phyloP scores from a whole-genome alignment of 1,139 yeast species.

The Magnusiomyces ingens region DNA sequence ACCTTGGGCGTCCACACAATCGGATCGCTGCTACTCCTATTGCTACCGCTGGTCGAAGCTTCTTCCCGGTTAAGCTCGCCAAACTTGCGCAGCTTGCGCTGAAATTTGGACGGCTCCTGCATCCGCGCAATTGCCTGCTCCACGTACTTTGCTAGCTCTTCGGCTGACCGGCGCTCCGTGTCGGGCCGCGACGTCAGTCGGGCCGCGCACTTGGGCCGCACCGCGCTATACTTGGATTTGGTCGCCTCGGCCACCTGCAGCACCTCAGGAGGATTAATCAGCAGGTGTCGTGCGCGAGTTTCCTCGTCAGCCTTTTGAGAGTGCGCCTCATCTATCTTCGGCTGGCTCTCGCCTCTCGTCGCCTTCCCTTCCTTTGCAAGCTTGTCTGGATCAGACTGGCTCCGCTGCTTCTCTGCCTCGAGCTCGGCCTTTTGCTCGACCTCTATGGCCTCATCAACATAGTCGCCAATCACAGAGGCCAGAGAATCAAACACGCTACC shows the following conservation, averaged over 20 bases:
- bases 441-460: neutral
- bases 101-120: constrained; percentile 27
- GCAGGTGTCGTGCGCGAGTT: constrained; percentile 3
- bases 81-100: constrained; percentile 24
- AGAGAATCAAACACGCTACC: neutral
- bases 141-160: constrained; percentile 12
- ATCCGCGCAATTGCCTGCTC: constrained; percentile 21
- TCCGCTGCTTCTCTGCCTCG: neutral
- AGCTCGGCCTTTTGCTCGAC: neutral
- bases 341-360: neutral
- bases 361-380: neutral
- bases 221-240: too few species aligned
- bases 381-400: neutral
- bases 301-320: neutral
- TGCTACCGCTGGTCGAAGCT: neutral
- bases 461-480: neutral
- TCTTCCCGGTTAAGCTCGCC: constrained; percentile 20
- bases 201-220: constrained; percentile 1
- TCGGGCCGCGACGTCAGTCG: constrained; percentile 11
- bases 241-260: constrained; percentile 5
- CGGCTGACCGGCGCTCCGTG: constrained; percentile 11
- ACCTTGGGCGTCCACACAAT: constrained; percentile 6
- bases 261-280: constrained; percentile 13
- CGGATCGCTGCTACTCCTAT: neutral
- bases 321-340: neutral